Evolutionary conservation across 371 early-diverging fungal genomes (phyloP).

Genomic region (Rhizopus microsporus): DNA sequence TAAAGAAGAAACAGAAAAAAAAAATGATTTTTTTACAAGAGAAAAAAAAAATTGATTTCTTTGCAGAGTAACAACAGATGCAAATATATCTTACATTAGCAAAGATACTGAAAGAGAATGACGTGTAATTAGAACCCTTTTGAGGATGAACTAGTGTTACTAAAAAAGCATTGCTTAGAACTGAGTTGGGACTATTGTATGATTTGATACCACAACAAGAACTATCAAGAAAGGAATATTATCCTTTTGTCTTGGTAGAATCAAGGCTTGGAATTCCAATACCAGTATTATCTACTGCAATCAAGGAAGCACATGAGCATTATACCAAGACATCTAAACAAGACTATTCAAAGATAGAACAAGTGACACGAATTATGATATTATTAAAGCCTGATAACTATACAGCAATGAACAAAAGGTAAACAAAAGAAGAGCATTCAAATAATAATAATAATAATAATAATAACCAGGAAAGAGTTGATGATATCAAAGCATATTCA

Average conservation of each 20-base stretch:
- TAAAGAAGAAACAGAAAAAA: no score
- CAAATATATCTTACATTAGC: no score
- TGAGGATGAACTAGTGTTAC: neutral
- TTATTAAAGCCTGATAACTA: constrained; percentile 59
- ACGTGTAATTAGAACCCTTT: neutral
- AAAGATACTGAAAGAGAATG: neutral
- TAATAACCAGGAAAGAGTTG: constrained; percentile 44
- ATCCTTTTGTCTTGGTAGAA: constrained; percentile 38
- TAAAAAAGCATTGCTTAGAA: constrained; percentile 16
- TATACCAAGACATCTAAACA: constrained; percentile 11
- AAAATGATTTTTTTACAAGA: no score
- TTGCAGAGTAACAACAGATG: no score
- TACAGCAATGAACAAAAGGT: constrained; percentile 60
- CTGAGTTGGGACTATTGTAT: constrained; percentile 37
- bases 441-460: neutral
- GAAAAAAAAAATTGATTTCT: no score
- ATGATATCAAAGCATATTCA: constrained; percentile 29
- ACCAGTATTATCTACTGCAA: constrained; percentile 5
- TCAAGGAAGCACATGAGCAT: constrained; percentile 29
- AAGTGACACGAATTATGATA: constrained; percentile 41
- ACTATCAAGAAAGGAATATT: constrained; percentile 29
- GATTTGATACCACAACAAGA: constrained; percentile 22
- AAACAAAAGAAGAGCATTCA: constrained; percentile 1
- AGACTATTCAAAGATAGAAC: constrained; percentile 13
- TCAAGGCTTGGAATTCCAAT: constrained; percentile 38